A percentile compares a stretch with the other conserved stretches of the same genome.
Conservation (phyloP, 106 monocot genomes). For the Apostasia ramifera region DNA sequence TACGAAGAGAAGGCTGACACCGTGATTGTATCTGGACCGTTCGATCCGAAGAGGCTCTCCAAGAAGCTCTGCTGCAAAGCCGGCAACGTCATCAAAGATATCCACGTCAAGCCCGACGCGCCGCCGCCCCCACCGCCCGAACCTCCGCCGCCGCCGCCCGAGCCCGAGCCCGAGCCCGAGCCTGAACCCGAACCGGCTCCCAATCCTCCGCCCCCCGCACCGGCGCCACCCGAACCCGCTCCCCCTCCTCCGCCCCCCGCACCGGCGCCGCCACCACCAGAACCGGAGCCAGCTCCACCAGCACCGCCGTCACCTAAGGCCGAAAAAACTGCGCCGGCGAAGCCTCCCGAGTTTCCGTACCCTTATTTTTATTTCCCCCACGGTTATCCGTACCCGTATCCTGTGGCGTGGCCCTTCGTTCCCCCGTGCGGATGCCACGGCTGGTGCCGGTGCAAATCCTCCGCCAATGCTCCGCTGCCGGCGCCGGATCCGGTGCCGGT, state of each 20-base stretch:
- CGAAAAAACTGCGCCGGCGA: background rate
- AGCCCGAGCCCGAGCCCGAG: background rate
- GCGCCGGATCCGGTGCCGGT: too few relatives aligned
- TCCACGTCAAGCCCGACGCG: conserved; percentile 16
- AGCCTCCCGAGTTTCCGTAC: too few relatives aligned
- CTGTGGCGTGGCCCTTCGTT: background rate
- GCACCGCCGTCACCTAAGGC: background rate
- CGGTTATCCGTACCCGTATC: background rate
- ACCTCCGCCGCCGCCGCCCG: too few relatives aligned
- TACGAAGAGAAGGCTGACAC: conserved; percentile 42
- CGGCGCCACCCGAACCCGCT: background rate
- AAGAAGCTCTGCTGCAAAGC: conserved; percentile 51
- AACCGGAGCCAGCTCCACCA: background rate
- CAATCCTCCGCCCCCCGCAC: background rate
- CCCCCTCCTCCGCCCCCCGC: background rate
- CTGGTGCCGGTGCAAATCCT: background rate
- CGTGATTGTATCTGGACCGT: conserved; percentile 23
- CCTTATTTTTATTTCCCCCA: background rate
- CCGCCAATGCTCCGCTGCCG: background rate
- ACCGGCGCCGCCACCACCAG: background rate
- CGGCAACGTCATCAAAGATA: conserved; percentile 51
- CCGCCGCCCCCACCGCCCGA: background rate
- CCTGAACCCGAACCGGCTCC: background rate
- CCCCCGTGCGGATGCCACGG: conserved; percentile 2
- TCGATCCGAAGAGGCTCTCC: conserved; percentile 29